Conservation (phyloP, 176 grass and related monocot species). For the Oryza glaberrima region DNA sequence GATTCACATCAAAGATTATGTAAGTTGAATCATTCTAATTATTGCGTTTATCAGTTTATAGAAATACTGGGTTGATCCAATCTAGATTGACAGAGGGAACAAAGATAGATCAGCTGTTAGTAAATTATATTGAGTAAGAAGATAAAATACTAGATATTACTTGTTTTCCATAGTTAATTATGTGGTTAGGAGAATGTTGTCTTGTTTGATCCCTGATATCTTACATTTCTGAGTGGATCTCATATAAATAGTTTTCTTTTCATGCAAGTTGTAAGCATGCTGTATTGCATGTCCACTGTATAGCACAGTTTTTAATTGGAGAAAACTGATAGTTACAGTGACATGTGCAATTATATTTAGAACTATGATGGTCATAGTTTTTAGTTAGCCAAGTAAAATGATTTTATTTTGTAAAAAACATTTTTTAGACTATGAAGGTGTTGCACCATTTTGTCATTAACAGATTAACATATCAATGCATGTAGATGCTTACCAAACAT, state of each 20-base stretch:
- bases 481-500: conserved; percentile 33
- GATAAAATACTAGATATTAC: background rate
- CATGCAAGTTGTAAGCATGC: conserved; percentile 16
- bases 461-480: conserved; percentile 9
- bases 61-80: background rate
- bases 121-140: background rate
- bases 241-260: conserved; percentile 8
- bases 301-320: background rate
- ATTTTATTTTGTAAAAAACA: background rate
- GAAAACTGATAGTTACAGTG: background rate
- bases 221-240: background rate
- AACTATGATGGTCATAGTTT: conserved; percentile 2
- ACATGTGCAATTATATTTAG: conserved; percentile 21
- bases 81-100: background rate
- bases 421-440: conserved; percentile 40
- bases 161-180: background rate
- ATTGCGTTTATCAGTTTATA: background rate
- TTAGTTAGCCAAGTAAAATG: background rate
- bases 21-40: background rate
- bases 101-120: background rate
- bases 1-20: background rate
- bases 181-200: conserved; percentile 16
- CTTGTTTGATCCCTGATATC: background rate
- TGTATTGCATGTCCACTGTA: conserved; percentile 20
- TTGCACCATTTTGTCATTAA: background rate